phyloP scores from a whole-genome alignment of 2,329 filamentous ascomycete species.

The Davidsoniella virescens region DNA sequence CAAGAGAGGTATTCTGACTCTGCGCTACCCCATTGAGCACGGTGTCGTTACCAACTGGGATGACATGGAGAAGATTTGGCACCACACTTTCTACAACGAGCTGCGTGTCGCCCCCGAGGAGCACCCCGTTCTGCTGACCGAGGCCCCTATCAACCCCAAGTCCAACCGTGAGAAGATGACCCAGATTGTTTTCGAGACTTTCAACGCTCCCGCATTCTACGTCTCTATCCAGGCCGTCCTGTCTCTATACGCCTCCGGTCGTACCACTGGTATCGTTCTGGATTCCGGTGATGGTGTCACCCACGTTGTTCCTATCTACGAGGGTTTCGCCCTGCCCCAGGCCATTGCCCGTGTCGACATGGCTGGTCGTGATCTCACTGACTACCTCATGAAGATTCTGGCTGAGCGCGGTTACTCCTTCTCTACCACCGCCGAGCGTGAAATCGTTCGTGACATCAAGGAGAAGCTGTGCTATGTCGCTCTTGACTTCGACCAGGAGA shows the following conservation, averaged over 20 bases:
- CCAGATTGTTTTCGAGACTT: conserved; percentile 99
- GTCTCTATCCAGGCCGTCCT: conserved; percentile 99
- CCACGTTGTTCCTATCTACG: conserved; percentile 99
- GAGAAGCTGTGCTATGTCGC: conserved; percentile 99
- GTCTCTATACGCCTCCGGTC: conserved; percentile 98
- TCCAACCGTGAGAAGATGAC: conserved; percentile 99
- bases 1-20: conserved; percentile 99
- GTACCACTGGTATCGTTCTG: conserved; percentile 99
- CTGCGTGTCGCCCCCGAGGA: conserved; percentile 99
- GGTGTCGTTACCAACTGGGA: conserved; percentile 99
- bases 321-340: conserved; percentile 99
- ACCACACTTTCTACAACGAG: conserved; percentile 99
- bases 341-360: conserved; percentile 99
- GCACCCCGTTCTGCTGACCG: conserved; percentile 97
- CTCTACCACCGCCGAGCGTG: conserved; percentile 98
- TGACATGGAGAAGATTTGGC: conserved; percentile 99
- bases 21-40: conserved; percentile 99
- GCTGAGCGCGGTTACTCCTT: conserved; percentile 99
- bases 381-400: conserved; percentile 99
- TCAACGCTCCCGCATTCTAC: conserved; percentile 99
- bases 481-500: conserved; percentile 99
- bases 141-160: conserved; percentile 99
- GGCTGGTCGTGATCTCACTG: conserved; percentile 98
- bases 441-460: conserved; percentile 99
- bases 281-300: conserved; percentile 99